Evolutionary conservation across 176 grass and related monocot genomes (phyloP), one percentile per base, ranked within the genome.

Genomic region (Hyparrhenia diplandra): DNA sequence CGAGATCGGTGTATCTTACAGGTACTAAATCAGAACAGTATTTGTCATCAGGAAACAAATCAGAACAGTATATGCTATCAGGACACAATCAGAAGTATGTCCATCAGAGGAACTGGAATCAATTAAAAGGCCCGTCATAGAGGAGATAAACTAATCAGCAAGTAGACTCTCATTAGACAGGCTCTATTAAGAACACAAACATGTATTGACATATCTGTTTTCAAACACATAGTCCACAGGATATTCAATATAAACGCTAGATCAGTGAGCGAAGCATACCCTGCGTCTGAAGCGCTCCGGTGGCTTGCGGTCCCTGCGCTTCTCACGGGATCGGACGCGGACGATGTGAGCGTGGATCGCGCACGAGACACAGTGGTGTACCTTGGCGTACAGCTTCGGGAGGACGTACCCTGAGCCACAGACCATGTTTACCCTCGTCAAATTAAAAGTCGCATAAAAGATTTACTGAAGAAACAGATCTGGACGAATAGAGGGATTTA

Each of bases 331-430:
- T 37, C 95, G 87, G 3, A 94, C 86, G 28, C 92, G 68, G 6
- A 98, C 84, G 16, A 89, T 82, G 10, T 87, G 84, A 27, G 64
- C 75, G 37, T 94, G 92, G 83, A 97, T 92, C 4, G 95, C 95
- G 14, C 95, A 97, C 6, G 88, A 87, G 17, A 97, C 70, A 6
- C 95, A 92, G 78, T 85, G 91, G 14, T 92, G 89, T 51, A 89
- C 78, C 86, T 92, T 94, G 3, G 86, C 71, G 23, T 98, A 98
- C 4, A 94, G 58, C 84, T 98, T 98, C 1, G 95, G 92, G 5
- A 98, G 90, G 28, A 89, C 77, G 46, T 98, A 98, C 0, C 91
- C 88, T 94, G 84, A 66, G 64, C 6, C 32, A 78, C 10, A 5
- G 28, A 78, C 20, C 28, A 77, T 0, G 16, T 12, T 16, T 14